phyloP scores from a whole-genome alignment of 1,284 basidiomycete genomes.

The Cutaneotrichosporon mucoides region DNA sequence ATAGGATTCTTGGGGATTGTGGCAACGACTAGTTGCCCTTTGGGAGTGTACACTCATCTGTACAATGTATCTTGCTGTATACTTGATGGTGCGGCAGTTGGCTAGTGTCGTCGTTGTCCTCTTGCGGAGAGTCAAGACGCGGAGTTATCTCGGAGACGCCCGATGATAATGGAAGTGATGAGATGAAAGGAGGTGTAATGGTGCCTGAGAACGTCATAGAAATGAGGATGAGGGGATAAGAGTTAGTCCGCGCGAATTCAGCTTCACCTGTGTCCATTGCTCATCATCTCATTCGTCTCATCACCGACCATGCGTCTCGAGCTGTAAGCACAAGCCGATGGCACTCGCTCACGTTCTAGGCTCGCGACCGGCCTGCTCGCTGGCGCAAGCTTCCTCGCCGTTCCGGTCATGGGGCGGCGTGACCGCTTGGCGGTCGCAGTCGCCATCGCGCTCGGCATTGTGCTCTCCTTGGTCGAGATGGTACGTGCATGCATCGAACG shows the following conservation, averaged over 20 bases:
- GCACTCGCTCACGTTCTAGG: not conserved
- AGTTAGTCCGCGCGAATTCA: not conserved
- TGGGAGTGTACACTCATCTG: conserved; percentile 25
- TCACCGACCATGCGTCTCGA: not conserved
- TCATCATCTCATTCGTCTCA: not conserved
- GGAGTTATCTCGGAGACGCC: too few relatives aligned
- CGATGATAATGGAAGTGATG: too few relatives aligned
- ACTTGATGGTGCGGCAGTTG: not conserved
- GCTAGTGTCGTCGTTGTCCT: not conserved
- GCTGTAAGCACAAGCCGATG: not conserved
- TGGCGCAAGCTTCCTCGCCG: not conserved
- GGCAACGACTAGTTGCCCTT: not conserved
- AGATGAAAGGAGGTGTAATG: too few relatives aligned
- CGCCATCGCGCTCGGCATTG: not conserved
- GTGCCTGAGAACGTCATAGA: too few relatives aligned
- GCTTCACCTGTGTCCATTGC: too few relatives aligned
- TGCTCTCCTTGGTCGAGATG: not conserved
- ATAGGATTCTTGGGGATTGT: not conserved
- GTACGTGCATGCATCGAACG: not conserved
- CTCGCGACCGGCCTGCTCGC: not conserved
- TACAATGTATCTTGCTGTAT: conserved; percentile 17
- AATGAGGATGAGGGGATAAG: too few relatives aligned
- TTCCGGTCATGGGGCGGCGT: not conserved
- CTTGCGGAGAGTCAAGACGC: too few relatives aligned
- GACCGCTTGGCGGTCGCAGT: not conserved